Evolutionary conservation across 768 basidiomycete species (phyloP).

Genomic region (Rhodosporidiobolus sp.): DNA sequence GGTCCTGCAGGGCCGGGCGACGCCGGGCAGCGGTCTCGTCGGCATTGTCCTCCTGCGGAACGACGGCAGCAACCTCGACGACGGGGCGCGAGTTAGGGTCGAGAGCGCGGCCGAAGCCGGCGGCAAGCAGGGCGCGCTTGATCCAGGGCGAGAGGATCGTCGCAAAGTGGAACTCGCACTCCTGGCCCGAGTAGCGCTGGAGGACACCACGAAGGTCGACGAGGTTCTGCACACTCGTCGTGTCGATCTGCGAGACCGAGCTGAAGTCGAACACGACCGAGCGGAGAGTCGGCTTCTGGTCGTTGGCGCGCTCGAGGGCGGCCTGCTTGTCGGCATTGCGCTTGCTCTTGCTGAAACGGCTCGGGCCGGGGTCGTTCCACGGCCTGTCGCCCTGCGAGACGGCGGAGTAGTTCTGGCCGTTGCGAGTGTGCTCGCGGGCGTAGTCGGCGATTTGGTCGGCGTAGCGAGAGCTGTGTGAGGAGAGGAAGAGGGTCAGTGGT

Average conservation of each 20-base stretch:
- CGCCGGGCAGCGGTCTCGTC: slow-evolving; percentile 4
- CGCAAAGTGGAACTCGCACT: slow-evolving; percentile 82
- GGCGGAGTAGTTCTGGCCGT: slow-evolving; percentile 68
- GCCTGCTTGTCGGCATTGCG: slow-evolving; percentile 20
- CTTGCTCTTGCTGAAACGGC: slow-evolving; percentile 15
- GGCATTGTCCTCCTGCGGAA: slow-evolving; percentile 52
- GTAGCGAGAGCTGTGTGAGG: slow-evolving; percentile 44
- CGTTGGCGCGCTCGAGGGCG: slow-evolving; percentile 51
- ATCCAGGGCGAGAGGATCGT: slow-evolving; percentile 90
- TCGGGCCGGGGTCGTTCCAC: slow-evolving; percentile 70
- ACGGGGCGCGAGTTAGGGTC: slow-evolving; percentile 51
- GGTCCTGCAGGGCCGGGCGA: slow-evolving; percentile 1
- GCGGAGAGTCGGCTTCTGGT: slow-evolving; percentile 61
- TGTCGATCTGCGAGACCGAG: slow-evolving; percentile 78
- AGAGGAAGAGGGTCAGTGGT: no score
- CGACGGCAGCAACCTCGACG: slow-evolving; percentile 78
- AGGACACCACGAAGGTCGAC: slow-evolving; percentile 81
- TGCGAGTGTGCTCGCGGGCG: slow-evolving; percentile 68
- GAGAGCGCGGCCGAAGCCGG: slow-evolving; percentile 76
- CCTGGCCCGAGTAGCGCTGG: slow-evolving; percentile 66
- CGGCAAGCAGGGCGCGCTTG: slow-evolving; percentile 78
- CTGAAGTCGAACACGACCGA: slow-evolving; percentile 94
- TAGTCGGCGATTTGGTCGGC: slow-evolving; percentile 74
- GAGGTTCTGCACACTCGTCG: slow-evolving; percentile 83
- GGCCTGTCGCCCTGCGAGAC: slow-evolving; percentile 66